A percentile compares a stretch with the other conserved stretches of the same genome.
These are phyloP conservation scores for Pseudonitzschia multiseries DNA, from an alignment of 108 stramenopile genomes.

Conservation along the genomic window DNA sequence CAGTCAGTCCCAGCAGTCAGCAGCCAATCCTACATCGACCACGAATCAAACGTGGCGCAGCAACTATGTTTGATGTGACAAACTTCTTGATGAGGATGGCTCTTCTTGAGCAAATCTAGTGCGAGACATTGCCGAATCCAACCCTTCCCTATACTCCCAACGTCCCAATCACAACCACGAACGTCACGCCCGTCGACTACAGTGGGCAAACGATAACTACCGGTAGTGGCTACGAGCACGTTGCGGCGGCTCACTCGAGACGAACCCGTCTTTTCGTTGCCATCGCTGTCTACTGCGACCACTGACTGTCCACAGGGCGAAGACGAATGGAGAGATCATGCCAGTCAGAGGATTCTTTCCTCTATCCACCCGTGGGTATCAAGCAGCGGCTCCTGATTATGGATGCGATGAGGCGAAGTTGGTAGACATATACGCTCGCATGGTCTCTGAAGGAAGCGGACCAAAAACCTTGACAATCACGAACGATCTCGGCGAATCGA, in stretches of 20 bases:
- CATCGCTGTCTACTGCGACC: conserved; percentile 9
- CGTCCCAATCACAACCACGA: conserved; percentile 19
- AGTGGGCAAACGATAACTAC: not conserved
- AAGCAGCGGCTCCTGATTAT: conserved; percentile 60
- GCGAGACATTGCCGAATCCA: conserved; percentile 72
- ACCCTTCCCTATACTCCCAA: conserved; percentile 66
- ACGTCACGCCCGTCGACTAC: conserved; percentile 2
- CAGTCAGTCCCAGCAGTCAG: too few species aligned
- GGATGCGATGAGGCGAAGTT: conserved; percentile 71
- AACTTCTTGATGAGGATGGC: conserved; percentile 84
- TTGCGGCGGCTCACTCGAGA: not conserved
- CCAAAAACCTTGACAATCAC: conserved; percentile 33
- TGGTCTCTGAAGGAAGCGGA: conserved; percentile 43
- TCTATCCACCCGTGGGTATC: conserved; percentile 81
- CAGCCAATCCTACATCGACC: too few species aligned
- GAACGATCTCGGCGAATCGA: not conserved
- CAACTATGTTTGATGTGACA: conserved; percentile 72
- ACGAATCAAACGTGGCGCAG: not conserved
- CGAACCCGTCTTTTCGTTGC: not conserved
- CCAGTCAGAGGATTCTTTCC: conserved; percentile 58
- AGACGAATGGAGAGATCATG: conserved; percentile 50
- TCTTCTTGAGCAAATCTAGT: conserved; percentile 76
- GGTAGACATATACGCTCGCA: conserved; percentile 60
- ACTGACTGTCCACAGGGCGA: conserved; percentile 35
- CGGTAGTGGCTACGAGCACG: not conserved